Evolutionary conservation across 768 basidiomycete genomes (phyloP).

Genomic region (Mycena amicta): DNA sequence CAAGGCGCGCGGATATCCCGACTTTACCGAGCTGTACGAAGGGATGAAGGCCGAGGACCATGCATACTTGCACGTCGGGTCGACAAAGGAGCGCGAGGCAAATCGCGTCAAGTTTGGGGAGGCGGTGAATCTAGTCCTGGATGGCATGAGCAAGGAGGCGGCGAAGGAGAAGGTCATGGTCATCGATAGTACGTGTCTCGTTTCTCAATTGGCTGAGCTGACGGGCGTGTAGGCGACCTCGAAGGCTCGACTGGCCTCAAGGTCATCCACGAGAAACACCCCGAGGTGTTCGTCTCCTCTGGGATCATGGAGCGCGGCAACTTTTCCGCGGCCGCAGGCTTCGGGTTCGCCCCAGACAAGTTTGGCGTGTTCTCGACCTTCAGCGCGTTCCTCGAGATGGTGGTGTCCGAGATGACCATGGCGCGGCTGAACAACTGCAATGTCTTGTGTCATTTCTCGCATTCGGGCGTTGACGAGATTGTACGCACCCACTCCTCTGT

Average conservation of each 20-base stretch:
- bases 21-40: slow-evolving; percentile 56
- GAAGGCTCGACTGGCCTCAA: slow-evolving; percentile 91
- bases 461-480: slow-evolving; percentile 77
- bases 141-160: slow-evolving; percentile 74
- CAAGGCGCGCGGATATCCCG: slow-evolving; percentile 57
- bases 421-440: slow-evolving; percentile 88
- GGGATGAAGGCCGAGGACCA: slow-evolving; percentile 62
- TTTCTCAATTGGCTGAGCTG: not conserved
- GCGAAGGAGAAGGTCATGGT: slow-evolving; percentile 81
- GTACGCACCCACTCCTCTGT: slow-evolving; percentile 37
- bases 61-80: slow-evolving; percentile 69
- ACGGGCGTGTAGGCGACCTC: slow-evolving; percentile 58
- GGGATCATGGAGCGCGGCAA: slow-evolving; percentile 88
- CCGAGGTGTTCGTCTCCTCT: slow-evolving; percentile 81
- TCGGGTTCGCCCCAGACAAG: slow-evolving; percentile 81
- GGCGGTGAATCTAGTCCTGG: slow-evolving; percentile 78
- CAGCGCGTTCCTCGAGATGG: slow-evolving; percentile 91
- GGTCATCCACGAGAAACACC: slow-evolving; percentile 86
- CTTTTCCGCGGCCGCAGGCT: slow-evolving; percentile 83
- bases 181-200: slow-evolving; percentile 67
- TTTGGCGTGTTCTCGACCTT: slow-evolving; percentile 90
- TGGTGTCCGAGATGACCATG: slow-evolving; percentile 88
- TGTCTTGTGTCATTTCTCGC: slow-evolving; percentile 86
- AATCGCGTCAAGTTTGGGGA: slow-evolving; percentile 87
- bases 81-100: slow-evolving; percentile 73